These are phyloP conservation scores for Hsuehochloa calcarea DNA, from an alignment of 176 grass and related monocot genomes.

Conservation along the genomic window DNA sequence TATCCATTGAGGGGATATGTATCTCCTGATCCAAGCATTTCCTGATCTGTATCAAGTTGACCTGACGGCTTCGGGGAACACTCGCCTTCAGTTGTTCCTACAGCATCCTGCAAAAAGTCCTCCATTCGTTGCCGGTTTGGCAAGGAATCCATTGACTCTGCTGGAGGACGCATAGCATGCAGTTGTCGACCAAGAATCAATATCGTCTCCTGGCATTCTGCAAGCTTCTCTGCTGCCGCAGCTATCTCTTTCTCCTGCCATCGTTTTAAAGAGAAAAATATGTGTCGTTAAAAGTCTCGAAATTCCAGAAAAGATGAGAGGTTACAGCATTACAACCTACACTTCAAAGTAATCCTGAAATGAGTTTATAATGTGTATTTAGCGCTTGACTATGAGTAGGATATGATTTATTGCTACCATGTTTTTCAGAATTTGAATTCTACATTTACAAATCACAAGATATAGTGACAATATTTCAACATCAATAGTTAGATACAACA, in stretches of 20 bases:
- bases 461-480: slow-evolving; percentile 13
- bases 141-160: slow-evolving; percentile 52
- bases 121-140: slow-evolving; percentile 57
- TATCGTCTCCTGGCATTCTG: slow-evolving; percentile 96
- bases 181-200: slow-evolving; percentile 86
- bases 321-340: slow-evolving; percentile 16
- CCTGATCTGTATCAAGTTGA: slow-evolving; percentile 49
- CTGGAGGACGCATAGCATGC: slow-evolving; percentile 76
- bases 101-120: slow-evolving; percentile 51
- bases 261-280: slow-evolving; percentile 9
- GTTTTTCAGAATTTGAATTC: slow-evolving; percentile 3
- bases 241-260: slow-evolving; percentile 82
- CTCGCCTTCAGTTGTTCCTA: slow-evolving; percentile 36
- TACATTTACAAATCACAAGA: not conserved
- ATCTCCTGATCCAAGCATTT: slow-evolving; percentile 36
- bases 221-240: slow-evolving; percentile 90
- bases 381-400: not conserved
- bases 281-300: not conserved
- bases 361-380: not conserved
- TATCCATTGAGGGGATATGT: slow-evolving; percentile 63
- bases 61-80: slow-evolving; percentile 43
- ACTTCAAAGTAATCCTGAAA: slow-evolving; percentile 6
- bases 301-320: slow-evolving; percentile 7
- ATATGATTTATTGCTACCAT: not conserved
- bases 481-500: not conserved